Conservation (phyloP, 768 basidiomycete genomes). For the Pleurotus djamor region DNA sequence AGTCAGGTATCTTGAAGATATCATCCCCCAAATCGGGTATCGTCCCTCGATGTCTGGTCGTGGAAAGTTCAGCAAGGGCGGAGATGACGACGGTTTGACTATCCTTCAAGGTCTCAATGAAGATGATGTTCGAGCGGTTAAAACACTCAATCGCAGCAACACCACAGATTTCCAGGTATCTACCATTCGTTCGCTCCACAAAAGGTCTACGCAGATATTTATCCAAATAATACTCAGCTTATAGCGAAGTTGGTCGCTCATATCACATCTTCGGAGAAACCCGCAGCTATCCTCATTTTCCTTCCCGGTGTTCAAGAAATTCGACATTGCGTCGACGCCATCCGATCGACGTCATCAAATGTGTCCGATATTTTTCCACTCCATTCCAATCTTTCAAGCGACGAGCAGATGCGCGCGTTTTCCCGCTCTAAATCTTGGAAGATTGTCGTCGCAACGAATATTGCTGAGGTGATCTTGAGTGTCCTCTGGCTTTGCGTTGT, state of each 20-base stretch:
- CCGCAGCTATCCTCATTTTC: slow-evolving; percentile 82
- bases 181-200: background rate
- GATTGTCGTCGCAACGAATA: slow-evolving; percentile 87
- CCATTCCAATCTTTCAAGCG: slow-evolving; percentile 84
- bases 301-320: slow-evolving; percentile 91
- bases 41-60: slow-evolving; percentile 34
- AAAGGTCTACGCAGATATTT: background rate
- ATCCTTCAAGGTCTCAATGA: slow-evolving; percentile 51
- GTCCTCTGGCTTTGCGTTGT: slow-evolving; percentile 9
- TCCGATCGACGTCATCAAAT: slow-evolving; percentile 35
- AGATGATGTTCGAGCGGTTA: slow-evolving; percentile 48
- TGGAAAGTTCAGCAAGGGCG: slow-evolving; percentile 37
- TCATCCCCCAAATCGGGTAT: slow-evolving; percentile 59
- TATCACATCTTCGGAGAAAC: slow-evolving; percentile 47
- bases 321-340: slow-evolving; percentile 66
- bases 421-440: slow-evolving; percentile 65
- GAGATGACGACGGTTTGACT: slow-evolving; percentile 42
- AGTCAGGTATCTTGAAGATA: slow-evolving; percentile 79
- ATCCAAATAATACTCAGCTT: slow-evolving; percentile 35
- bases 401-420: slow-evolving; percentile 84
- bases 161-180: slow-evolving; percentile 72
- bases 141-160: slow-evolving; percentile 56
- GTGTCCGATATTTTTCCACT: slow-evolving; percentile 67
- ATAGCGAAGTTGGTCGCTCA: slow-evolving; percentile 65
- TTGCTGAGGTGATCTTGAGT: slow-evolving; percentile 63